Conservation (phyloP, 768 basidiomycete species). For the Ramaria sp. region DNA sequence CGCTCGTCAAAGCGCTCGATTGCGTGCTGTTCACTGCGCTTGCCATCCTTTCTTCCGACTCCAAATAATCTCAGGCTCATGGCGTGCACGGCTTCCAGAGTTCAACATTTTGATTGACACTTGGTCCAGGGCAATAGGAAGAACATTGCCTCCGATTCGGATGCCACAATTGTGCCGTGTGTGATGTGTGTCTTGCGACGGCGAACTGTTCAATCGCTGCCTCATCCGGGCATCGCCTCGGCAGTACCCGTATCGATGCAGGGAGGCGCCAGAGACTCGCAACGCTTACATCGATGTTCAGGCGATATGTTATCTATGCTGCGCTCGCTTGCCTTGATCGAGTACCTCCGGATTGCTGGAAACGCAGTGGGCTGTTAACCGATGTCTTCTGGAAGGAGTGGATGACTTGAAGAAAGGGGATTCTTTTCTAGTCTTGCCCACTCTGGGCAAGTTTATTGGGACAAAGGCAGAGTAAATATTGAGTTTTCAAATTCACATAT, state of each 20-base stretch:
- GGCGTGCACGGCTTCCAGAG: not conserved
- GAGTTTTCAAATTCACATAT: not conserved
- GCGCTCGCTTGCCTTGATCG: not conserved
- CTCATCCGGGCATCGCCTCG: conserved; percentile 1
- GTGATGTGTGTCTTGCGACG: not conserved
- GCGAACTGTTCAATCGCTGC: not conserved
- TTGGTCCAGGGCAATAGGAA: not conserved
- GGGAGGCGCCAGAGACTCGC: not conserved
- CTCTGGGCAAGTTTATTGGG: not conserved
- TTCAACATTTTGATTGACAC: not conserved
- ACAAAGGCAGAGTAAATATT: not conserved
- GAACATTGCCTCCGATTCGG: not conserved
- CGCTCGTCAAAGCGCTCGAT: not conserved
- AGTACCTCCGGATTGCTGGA: not conserved
- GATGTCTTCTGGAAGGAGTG: not conserved
- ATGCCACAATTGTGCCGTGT: not conserved
- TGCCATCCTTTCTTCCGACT: too few species aligned
- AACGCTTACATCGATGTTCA: not conserved
- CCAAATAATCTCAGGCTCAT: not conserved
- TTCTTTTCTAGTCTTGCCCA: not conserved
- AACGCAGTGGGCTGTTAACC: not conserved
- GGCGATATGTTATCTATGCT: not conserved
- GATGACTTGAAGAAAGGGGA: not conserved
- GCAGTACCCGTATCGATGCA: conserved; percentile 1
- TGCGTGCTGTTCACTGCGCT: not conserved